phyloP scores from a whole-genome alignment of 139 green algal genomes.

The Chlorella vulgaris region DNA sequence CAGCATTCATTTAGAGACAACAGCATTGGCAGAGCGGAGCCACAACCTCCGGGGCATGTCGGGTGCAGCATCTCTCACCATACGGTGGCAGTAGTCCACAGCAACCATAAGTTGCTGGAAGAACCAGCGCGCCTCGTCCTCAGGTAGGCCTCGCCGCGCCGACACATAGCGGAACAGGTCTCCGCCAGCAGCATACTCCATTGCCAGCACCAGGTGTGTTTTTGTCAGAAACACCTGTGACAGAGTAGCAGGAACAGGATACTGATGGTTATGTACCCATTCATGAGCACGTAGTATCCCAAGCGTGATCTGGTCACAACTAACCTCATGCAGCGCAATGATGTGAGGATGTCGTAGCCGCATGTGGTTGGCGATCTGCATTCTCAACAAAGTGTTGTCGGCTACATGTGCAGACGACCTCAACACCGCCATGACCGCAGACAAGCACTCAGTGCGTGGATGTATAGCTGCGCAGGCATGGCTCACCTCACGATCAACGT shows the following conservation, averaged over 20 bases:
- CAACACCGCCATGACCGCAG: not conserved
- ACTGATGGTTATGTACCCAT: not conserved
- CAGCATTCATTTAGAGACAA: no score
- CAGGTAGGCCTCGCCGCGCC: conserved; percentile 80
- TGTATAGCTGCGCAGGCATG: not conserved
- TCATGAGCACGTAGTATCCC: no score
- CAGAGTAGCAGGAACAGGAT: not conserved
- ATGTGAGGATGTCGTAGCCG: conserved; percentile 95
- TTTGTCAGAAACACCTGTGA: conserved; percentile 63
- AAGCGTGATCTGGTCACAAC: no score
- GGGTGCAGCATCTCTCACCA: conserved; percentile 43
- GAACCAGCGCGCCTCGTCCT: conserved; percentile 97
- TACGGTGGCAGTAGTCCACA: conserved; percentile 94
- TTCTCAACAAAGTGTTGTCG: not conserved
- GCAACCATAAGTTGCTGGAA: conserved; percentile 98
- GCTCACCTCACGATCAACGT: conserved; percentile 89
- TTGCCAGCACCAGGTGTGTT: conserved; percentile 78
- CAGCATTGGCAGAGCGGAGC: not conserved
- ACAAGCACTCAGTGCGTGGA: not conserved
- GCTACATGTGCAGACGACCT: not conserved
- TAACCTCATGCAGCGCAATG: conserved; percentile 88
- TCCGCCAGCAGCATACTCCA: conserved; percentile 82
- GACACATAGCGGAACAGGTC: conserved; percentile 83
- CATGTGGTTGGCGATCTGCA: conserved; percentile 92
- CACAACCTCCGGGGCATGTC: not conserved